Evolutionary conservation across 2,329 filamentous ascomycete genomes (phyloP), one percentile per base, ranked within the genome.

Genomic region (Ophiocordyceps camponoti-floridani): DNA sequence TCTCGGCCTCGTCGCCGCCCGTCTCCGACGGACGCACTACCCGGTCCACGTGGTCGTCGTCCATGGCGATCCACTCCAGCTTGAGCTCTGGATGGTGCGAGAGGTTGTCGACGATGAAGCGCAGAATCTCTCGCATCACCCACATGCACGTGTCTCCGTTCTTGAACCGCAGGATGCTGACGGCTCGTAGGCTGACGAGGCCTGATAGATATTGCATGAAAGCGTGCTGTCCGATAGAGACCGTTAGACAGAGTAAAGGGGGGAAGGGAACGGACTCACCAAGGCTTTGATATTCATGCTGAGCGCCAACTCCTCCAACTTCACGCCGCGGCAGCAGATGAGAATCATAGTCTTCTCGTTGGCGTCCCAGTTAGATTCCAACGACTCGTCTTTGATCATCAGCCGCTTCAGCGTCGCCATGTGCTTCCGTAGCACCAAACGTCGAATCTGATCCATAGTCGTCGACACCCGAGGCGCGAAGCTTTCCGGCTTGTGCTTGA

Each of bases 51-150:
- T 60, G 57, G 45, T 69, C 62, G 10, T 69, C 69, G 40, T 71
- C 68, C 47, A 77, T 67, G 5, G 72, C 70, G 16, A 80, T 59
- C 63, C 70, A 79, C 53, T 78, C 70, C 2, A 80, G 61, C 51
- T 71, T 71, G 53, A 75, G 60, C 10, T 68, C 53, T 0, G 72
- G 72, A 47, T 72, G 64, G 47, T 78, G 71, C 2, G 70, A 67
- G 2, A 79, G 56, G 30, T 65, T 73, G 53, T 80, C 76, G 10
- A 76, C 64, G 27, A 75, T 65, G 53, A 79, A 79, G n/a, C 64
- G 66, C 38, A 70, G 64, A 2, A 71, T 70, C 57, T 79, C 74
- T 16, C 66, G 64, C 58, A 72, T 67, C 8, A 77, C 69, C 61
- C 67, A 74, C 13, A 69, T 60, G 46, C 73, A 77, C 0, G 69